Conservation (phyloP, 2,329 filamentous ascomycete genomes). For the Ophiostoma pallidulum region DNA sequence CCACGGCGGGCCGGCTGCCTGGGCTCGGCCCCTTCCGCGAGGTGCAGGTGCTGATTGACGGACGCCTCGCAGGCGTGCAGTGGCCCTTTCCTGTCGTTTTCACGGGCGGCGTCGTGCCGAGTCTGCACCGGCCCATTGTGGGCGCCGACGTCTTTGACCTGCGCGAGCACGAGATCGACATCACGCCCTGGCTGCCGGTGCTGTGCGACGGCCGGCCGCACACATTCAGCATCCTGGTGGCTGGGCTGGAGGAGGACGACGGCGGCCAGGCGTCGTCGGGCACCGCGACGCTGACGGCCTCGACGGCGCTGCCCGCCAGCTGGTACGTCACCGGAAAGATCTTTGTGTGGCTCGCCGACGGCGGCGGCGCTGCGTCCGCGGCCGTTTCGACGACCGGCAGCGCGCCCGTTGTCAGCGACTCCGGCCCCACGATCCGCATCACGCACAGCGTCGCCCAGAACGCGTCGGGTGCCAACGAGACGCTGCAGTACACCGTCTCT, state of each 20-base stretch:
- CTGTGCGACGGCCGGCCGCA: slow-evolving; percentile 58
- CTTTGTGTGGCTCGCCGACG: slow-evolving; percentile 61
- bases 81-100: slow-evolving; percentile 81
- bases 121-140: slow-evolving; percentile 68
- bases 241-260: slow-evolving; percentile 51
- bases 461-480: slow-evolving; percentile 45
- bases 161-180: slow-evolving; percentile 70
- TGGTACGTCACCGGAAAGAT: slow-evolving; percentile 75
- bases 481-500: slow-evolving; percentile 47
- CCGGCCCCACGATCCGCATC: slow-evolving; percentile 28
- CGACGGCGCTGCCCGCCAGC: slow-evolving; percentile 50
- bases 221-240: slow-evolving; percentile 57
- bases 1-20: slow-evolving; percentile 45
- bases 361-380: slow-evolving; percentile 19
- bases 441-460: slow-evolving; percentile 37
- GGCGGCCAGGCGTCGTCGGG: slow-evolving; percentile 21
- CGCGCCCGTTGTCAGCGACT: slow-evolving; percentile 20
- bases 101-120: slow-evolving; percentile 68
- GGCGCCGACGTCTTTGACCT: slow-evolving; percentile 73
- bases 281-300: slow-evolving; percentile 38
- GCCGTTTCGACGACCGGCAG: slow-evolving; percentile 43
- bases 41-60: slow-evolving; percentile 67
- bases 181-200: slow-evolving; percentile 64
- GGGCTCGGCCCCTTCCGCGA: slow-evolving; percentile 70
- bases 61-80: slow-evolving; percentile 58